A percentile compares a stretch with the other conserved stretches of the same genome.
Evolutionary conservation across 352 stramenopile genomes (phyloP).

Genomic region (Blastocystis sp.): DNA sequence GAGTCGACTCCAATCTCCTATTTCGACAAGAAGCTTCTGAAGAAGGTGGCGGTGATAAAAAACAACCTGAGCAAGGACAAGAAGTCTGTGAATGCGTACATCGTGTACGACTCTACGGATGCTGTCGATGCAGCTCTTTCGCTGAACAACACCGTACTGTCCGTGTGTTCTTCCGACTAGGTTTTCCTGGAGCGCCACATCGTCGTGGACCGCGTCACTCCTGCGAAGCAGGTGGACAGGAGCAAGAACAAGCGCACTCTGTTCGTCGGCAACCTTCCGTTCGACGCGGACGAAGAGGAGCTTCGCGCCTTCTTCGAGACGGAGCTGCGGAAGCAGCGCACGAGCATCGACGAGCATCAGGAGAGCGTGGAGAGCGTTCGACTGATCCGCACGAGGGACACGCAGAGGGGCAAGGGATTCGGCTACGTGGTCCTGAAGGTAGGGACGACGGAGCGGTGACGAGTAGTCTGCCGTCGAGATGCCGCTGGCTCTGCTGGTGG

Average conservation of each 20-base stretch:
- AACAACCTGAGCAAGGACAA: conserved; percentile 54
- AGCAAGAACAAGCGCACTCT: conserved; percentile 68
- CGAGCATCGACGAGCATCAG: conserved; percentile 56
- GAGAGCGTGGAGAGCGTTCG: conserved; percentile 73
- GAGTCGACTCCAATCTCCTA: neutral
- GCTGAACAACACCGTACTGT: conserved; percentile 12
- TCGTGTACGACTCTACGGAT: conserved; percentile 34
- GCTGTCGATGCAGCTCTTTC: conserved; percentile 13
- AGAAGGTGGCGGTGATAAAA: conserved; percentile 46
- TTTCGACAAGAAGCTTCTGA: conserved; percentile 54
- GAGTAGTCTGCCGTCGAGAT: conserved; percentile 25
- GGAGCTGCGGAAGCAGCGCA: conserved; percentile 63
- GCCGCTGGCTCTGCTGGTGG: conserved; percentile 19
- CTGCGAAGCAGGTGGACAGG: neutral
- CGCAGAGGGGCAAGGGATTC: conserved; percentile 76
- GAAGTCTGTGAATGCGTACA: conserved; percentile 60
- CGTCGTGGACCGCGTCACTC: conserved; percentile 13
- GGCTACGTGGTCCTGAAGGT: conserved; percentile 73
- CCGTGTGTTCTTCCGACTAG: neutral
- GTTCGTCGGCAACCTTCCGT: conserved; percentile 78
- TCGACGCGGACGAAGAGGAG: conserved; percentile 73
- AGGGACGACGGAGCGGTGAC: neutral
- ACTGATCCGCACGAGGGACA: conserved; percentile 75
- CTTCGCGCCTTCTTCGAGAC: conserved; percentile 70
- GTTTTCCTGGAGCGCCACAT: conserved; percentile 44